phyloP scores from a whole-genome alignment of 495 filamentous ascomycete genomes.

The Lophium mytilinum region DNA sequence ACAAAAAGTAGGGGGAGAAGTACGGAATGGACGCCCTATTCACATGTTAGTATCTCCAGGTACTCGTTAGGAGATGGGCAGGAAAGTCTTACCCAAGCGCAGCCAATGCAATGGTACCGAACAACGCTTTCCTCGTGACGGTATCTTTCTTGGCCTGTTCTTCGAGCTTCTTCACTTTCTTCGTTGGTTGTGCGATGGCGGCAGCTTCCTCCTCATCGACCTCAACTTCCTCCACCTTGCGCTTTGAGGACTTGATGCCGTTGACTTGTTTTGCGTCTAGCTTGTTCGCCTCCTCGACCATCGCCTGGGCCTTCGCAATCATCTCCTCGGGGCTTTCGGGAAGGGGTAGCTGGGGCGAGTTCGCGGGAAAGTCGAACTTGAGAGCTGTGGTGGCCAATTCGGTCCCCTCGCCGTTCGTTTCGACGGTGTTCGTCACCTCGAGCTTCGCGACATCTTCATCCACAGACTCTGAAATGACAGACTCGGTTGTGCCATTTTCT shows the following conservation, averaged over 20 bases:
- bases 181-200: slow-evolving; percentile 41
- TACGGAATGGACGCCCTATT: slow-evolving; percentile 8
- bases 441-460: slow-evolving; percentile 49
- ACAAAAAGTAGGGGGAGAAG: slow-evolving; percentile 5
- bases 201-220: slow-evolving; percentile 43
- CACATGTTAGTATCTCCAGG: background rate
- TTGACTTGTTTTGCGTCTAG: slow-evolving; percentile 36
- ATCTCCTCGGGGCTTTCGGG: slow-evolving; percentile 69
- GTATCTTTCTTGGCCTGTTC: slow-evolving; percentile 73
- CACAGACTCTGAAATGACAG: slow-evolving; percentile 21
- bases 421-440: slow-evolving; percentile 51
- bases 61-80: background rate
- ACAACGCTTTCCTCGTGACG: slow-evolving; percentile 70
- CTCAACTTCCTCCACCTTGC: slow-evolving; percentile 70
- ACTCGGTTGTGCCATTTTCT: slow-evolving; percentile 31
- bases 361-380: slow-evolving; percentile 65
- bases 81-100: slow-evolving; percentile 69
- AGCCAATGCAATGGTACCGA: slow-evolving; percentile 77
- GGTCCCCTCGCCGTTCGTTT: slow-evolving; percentile 48
- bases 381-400: slow-evolving; percentile 66
- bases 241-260: slow-evolving; percentile 44
- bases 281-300: slow-evolving; percentile 75
- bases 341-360: slow-evolving; percentile 56
- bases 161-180: slow-evolving; percentile 63
- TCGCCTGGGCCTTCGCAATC: slow-evolving; percentile 77